Base-by-base conservation (phyloP, 257 asterid species). In the Misopates orontium region DNA sequence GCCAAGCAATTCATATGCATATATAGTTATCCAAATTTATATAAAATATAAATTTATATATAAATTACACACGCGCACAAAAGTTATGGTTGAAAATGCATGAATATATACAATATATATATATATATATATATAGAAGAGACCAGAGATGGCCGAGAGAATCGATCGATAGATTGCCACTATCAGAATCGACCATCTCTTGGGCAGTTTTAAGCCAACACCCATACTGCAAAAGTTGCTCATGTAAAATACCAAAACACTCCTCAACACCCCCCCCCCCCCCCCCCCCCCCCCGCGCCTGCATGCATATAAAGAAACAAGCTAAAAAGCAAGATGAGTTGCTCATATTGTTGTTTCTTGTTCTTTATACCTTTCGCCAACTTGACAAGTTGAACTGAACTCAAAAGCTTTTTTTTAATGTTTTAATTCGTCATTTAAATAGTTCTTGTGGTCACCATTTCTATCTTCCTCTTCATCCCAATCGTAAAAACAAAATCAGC, bases 351-450 rank as follows among this genome's bases (percentile, higher is more conserved):
- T 20, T 42, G 9, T 60, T 40, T n/a, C n/a, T n/a, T n/a, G n/a
- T n/a, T n/a, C n/a, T n/a, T n/a, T n/a, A n/a, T n/a, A n/a, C n/a
- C n/a, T n/a, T n/a, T 60, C 36, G 23, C 42, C 66, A 60, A 60
- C 66, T 60, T 60, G 66, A 21, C 66, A 60, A 60, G 22, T 60
- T 60, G 66, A 60, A 16, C 42, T 45, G 18, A 1, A 32, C 21
- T 60, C 32, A 17, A 16, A 1, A 19, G 36, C n/a, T 32, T 36
- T 8, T 31, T n/a, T 24, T 0, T 8, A 21, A 13, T 58, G 17
- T 39, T 28, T 28, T 28, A 28, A 28, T 28, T 28, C 7, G 36
- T 28, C 7, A 28, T 28, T 28, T 28, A 2, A 2, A 7, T 2
- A 28, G 7, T 21, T 16, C 25, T 39, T 28, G 64, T 58, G 49